Conservation (phyloP, 306 rosid species). For the Vigna nakashimae region DNA sequence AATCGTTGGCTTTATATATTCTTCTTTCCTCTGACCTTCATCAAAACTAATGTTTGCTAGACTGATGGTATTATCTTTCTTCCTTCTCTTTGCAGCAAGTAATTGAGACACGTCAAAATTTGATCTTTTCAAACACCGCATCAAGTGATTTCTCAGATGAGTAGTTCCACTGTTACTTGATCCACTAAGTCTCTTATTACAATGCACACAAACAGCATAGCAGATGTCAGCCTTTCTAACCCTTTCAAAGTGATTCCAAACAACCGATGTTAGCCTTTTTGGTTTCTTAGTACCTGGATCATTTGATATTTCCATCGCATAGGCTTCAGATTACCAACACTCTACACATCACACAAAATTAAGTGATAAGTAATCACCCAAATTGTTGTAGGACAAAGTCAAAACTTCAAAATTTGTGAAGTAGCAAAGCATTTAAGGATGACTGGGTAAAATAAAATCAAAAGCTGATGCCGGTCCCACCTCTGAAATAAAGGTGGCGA, state of each 20-base stretch:
- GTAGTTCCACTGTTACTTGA: constrained; percentile 99
- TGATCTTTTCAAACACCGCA: constrained; percentile 92
- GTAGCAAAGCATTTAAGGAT: background rate
- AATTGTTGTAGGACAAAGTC: background rate
- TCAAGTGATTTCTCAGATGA: constrained; percentile 92
- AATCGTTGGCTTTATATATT: constrained; percentile 64
- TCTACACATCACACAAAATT: constrained; percentile 46
- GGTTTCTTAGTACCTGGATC: constrained; percentile 80
- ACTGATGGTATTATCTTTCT: constrained; percentile 72
- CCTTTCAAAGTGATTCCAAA: constrained; percentile 98
- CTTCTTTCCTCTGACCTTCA: constrained; percentile 84
- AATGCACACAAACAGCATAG: constrained; percentile 91
- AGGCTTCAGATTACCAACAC: constrained; percentile 47
- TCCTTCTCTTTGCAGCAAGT: constrained; percentile 88
- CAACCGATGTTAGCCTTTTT: constrained; percentile 92
- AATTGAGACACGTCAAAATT: constrained; percentile 94
- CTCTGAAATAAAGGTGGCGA: background rate
- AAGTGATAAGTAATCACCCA: background rate
- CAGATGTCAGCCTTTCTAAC: constrained; percentile 88
- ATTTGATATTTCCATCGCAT: constrained; percentile 76
- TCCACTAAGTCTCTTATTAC: constrained; percentile 97
- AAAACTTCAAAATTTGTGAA: constrained; percentile 7
- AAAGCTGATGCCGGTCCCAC: background rate
- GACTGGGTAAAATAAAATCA: background rate
- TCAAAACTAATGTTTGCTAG: constrained; percentile 69